phyloP scores from a whole-genome alignment of 108 stramenopile genomes.

The Cyclotella sp. region DNA sequence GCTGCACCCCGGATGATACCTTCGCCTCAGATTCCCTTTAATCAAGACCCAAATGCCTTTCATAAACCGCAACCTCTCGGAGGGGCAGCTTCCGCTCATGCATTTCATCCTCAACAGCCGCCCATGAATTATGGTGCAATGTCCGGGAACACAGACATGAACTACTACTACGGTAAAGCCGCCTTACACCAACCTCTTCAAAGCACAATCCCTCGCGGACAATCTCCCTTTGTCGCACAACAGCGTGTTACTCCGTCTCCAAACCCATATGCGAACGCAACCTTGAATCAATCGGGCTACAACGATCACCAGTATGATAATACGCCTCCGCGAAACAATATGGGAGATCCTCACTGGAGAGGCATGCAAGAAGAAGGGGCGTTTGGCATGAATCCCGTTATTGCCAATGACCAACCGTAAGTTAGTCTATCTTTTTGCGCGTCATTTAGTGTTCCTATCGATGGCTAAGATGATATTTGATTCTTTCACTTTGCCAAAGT shows the following conservation, averaged over 20 bases:
- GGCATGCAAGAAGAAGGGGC: conserved; percentile 45
- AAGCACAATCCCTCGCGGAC: background rate
- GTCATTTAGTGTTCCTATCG: background rate
- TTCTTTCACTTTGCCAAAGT: conserved; percentile 3
- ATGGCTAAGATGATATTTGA: background rate
- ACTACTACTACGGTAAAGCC: conserved; percentile 33
- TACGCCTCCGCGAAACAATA: conserved; percentile 17
- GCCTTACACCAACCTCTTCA: background rate
- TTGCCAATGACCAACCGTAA: conserved; percentile 50
- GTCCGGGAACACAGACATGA: conserved; percentile 20
- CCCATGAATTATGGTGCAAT: conserved; percentile 32
- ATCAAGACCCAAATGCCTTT: conserved; percentile 28
- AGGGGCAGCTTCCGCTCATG: conserved; percentile 4
- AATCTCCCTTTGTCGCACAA: conserved; percentile 11
- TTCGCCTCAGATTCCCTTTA: conserved; percentile 13
- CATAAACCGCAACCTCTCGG: conserved; percentile 16
- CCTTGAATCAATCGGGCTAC: conserved; percentile 5
- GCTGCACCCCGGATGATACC: conserved; percentile 23
- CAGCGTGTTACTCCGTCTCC: conserved; percentile 2
- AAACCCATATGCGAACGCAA: conserved; percentile 28
- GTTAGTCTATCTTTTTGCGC: background rate
- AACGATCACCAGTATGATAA: conserved; percentile 14
- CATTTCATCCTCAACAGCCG: conserved; percentile 25
- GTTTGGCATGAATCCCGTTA: conserved; percentile 37
- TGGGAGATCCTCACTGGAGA: conserved; percentile 37